Evolutionary conservation across 2,329 filamentous ascomycete genomes (phyloP), one percentile per base, ranked within the genome.

Genomic region (Rhytidhysteron rufulum): DNA sequence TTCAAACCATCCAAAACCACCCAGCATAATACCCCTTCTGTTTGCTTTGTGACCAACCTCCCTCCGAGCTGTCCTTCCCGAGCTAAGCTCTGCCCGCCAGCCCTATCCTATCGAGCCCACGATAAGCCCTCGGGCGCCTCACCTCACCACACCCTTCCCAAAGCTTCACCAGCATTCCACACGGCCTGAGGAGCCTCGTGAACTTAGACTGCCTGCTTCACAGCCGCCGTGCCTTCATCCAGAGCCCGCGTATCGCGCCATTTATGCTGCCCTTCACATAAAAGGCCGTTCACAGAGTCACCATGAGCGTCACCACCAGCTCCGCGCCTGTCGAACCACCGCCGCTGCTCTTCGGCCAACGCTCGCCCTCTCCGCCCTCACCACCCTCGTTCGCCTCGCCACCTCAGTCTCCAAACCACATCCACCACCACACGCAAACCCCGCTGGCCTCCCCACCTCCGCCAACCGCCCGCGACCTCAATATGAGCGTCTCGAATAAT

Each of bases 251-350:
- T 30, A 27, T 22, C 30, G 35, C 24, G 20, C 41, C 47, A 42
- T 37, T 47, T 48, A 45, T 45, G 43, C 42, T 30, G 38, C 38
- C 39, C 40, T 31, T 27, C 16, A 22, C 22, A 13, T 41, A 19
- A 34, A 22, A 41, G 24, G 41, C 33, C 39, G 47, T 45, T 20
- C n/a, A 22, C 11, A 27, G 24, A 20, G 40, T 47, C 58, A 45
- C 53, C 49, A 68, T 68, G 65, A 68, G 65, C 47, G 58, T 66
- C 51, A 55, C 57, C 27, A 62, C 51, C 22, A 51, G 47, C 38
- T 45, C 48, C 32, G 38, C 49, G 18, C 48, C 55, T 51, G 53
- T 65, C 34, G 63, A 67, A 45, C 54, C 57, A 29, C 58, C 57
- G 34, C 58, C 62, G 39, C 50, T 65, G 36, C 59, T 65, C 42